Conservation (phyloP, 768 basidiomycete genomes). For the Panaeolus cyanescens region DNA sequence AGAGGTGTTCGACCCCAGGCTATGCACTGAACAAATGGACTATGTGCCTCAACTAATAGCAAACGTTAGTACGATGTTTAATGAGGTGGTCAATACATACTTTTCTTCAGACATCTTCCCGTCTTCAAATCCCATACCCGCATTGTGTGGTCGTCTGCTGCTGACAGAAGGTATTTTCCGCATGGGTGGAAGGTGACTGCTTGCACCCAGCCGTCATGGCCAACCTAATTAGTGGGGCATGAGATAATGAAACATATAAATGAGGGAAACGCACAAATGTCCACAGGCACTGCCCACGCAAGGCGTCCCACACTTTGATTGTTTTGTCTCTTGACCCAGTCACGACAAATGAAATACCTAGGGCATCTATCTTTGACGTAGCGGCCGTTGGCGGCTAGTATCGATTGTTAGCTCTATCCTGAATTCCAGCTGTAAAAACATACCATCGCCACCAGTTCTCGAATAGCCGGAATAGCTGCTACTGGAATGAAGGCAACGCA, state of each 20-base stretch:
- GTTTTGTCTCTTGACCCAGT: slow-evolving; percentile 91
- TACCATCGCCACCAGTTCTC: slow-evolving; percentile 77
- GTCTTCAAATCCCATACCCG: slow-evolving; percentile 88
- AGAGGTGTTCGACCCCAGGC: slow-evolving; percentile 67
- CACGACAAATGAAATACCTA: slow-evolving; percentile 56
- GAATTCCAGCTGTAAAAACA: slow-evolving; percentile 18
- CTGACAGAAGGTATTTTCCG: slow-evolving; percentile 88
- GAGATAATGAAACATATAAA: slow-evolving; percentile 5
- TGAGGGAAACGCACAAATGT: slow-evolving; percentile 59
- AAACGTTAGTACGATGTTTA: not conserved
- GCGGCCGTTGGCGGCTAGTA: slow-evolving; percentile 22
- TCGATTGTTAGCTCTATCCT: not conserved
- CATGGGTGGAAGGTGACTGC: slow-evolving; percentile 88
- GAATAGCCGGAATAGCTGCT: slow-evolving; percentile 71
- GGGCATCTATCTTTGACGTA: slow-evolving; percentile 27
- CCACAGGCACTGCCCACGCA: slow-evolving; percentile 78
- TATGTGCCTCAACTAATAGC: slow-evolving; percentile 71
- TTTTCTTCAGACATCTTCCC: slow-evolving; percentile 79
- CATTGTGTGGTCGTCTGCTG: slow-evolving; percentile 90
- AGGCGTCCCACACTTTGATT: slow-evolving; percentile 89
- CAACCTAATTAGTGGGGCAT: slow-evolving; percentile 46
- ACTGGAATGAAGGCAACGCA: slow-evolving; percentile 80
- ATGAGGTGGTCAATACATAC: slow-evolving; percentile 11
- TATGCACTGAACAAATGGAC: slow-evolving; percentile 79
- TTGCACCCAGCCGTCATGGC: slow-evolving; percentile 91